Conservation (phyloP, 208 protist species). For the Acanthamoeba sp. region DNA sequence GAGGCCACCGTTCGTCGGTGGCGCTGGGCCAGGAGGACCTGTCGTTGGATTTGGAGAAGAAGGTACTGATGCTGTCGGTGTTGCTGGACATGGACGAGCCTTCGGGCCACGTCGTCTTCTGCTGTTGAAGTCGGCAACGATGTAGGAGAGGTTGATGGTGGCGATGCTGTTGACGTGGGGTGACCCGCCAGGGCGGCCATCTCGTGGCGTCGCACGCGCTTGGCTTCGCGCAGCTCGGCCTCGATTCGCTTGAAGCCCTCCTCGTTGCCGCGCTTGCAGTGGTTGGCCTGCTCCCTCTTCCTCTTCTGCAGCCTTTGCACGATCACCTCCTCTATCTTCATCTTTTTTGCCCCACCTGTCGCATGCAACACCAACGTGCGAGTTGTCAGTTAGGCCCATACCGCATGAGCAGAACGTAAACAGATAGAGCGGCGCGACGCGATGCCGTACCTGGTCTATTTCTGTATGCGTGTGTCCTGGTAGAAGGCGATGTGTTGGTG, state of each 20-base stretch:
- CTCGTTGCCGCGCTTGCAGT: neutral
- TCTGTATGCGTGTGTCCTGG: no score
- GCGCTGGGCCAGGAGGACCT: neutral
- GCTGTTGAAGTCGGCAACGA: neutral
- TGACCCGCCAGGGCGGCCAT: neutral
- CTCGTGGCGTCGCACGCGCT: neutral
- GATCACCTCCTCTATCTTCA: neutral
- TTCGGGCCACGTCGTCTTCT: neutral
- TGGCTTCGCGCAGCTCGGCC: constrained; percentile 14
- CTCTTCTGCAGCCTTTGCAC: neutral
- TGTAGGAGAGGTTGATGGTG: neutral
- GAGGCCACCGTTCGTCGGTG: no score
- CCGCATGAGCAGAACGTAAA: no score
- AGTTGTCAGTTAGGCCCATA: no score
- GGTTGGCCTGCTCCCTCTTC: neutral
- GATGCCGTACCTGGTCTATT: no score
- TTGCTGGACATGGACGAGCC: neutral
- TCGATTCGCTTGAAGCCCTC: constrained; percentile 31
- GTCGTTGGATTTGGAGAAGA: neutral
- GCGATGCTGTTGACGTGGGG: neutral
- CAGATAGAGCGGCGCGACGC: no score
- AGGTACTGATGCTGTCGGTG: neutral
- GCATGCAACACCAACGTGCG: no score
- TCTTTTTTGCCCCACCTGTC: neutral
- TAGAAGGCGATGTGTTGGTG: no score